A percentile compares a stretch with the other conserved stretches of the same genome.
These are phyloP conservation scores for Vaccinium corymbosum DNA, from an alignment of 148 eudicot species.

Conservation along the genomic window DNA sequence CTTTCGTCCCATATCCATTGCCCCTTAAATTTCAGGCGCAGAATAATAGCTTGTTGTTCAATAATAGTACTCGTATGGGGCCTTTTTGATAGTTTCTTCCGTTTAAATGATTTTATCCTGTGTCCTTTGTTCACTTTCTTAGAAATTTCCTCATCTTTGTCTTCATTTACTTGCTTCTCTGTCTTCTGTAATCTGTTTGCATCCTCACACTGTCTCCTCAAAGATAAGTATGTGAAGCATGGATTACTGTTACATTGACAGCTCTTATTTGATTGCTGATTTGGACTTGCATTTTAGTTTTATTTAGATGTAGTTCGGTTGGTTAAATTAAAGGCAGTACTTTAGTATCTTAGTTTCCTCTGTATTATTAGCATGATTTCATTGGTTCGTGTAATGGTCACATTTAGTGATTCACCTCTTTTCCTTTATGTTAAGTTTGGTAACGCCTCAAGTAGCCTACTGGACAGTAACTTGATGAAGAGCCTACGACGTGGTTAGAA, in stretches of 20 bases:
- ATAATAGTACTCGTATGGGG: neutral
- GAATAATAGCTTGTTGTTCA: neutral
- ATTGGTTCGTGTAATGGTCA: neutral
- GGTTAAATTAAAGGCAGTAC: neutral
- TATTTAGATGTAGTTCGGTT: neutral
- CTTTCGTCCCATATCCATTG: neutral
- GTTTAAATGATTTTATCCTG: neutral
- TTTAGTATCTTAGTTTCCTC: neutral
- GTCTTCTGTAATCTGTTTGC: neutral
- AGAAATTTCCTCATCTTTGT: neutral
- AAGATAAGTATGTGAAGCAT: neutral
- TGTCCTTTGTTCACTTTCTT: neutral
- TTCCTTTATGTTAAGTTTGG: neutral
- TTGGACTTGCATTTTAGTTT: neutral
- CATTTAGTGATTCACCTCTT: neutral
- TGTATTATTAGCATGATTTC: conserved; percentile 12
- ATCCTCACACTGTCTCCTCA: neutral
- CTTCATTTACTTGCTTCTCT: neutral
- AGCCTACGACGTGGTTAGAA: neutral
- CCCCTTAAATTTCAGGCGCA: neutral
- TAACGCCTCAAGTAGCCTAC: neutral
- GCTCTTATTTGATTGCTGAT: neutral
- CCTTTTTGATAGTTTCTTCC: neutral
- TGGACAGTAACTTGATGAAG: neutral
- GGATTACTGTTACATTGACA: neutral